These are phyloP conservation scores for Trichoderma asperellum DNA, from an alignment of 2,329 filamentous ascomycete species.

Conservation along the genomic window DNA sequence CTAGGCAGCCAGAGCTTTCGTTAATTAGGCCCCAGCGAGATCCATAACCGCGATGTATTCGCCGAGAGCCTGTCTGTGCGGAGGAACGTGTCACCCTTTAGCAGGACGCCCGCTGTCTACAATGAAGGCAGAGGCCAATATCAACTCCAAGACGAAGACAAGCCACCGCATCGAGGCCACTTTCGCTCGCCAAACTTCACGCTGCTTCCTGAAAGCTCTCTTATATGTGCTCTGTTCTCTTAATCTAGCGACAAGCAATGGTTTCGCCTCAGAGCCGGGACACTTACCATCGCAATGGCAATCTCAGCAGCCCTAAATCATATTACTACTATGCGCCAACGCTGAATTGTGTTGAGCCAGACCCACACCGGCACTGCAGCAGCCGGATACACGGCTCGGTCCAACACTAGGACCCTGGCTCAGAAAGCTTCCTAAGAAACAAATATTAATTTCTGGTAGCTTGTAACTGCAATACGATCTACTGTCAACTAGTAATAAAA, in stretches of 20 bases:
- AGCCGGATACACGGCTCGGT: constrained; percentile 30
- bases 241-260: neutral
- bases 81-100: neutral
- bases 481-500: constrained; percentile 21
- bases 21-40: neutral
- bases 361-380: constrained; percentile 23
- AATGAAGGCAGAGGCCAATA: neutral
- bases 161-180: neutral
- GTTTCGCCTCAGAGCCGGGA: neutral
- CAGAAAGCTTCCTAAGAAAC: constrained; percentile 21
- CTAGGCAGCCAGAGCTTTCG: neutral
- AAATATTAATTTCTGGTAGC: constrained; percentile 25
- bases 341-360: constrained; percentile 9
- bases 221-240: neutral
- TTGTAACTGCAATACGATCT: constrained; percentile 15
- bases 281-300: neutral
- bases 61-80: neutral
- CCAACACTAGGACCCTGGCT: constrained; percentile 28
- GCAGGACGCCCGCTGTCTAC: neutral
- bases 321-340: neutral
- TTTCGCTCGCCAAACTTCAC: neutral
- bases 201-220: neutral
- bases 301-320: constrained; percentile 19
- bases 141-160: constrained; percentile 3
- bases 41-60: neutral